Evolutionary conservation across 306 rosid genomes (phyloP).

Genomic region (Delonix regia): DNA sequence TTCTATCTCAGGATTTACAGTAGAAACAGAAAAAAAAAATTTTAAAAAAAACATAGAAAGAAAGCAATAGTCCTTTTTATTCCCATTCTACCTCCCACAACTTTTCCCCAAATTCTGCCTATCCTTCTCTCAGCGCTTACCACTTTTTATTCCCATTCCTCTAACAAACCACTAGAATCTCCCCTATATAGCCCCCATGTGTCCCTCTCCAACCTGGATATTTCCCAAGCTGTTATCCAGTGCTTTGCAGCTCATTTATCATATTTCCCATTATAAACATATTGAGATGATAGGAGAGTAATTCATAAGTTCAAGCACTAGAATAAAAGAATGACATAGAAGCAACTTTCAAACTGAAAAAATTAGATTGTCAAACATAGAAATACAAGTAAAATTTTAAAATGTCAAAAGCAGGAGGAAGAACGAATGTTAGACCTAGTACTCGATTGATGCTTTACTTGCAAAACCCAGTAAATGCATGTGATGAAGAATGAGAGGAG

Average conservation of each 20-base stretch:
- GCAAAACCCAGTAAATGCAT: neutral
- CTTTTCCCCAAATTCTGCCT: neutral
- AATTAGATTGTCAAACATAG: neutral
- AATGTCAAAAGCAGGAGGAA: neutral
- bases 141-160: neutral
- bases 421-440: conserved; percentile 1
- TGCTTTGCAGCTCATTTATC: neutral
- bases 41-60: no score
- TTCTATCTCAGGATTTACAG: neutral
- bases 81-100: neutral
- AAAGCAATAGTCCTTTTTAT: no score
- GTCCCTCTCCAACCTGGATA: neutral
- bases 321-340: conserved; percentile 11
- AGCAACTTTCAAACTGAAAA: neutral
- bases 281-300: neutral
- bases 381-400: neutral
- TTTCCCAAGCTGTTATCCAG: neutral
- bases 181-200: neutral
- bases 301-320: conserved; percentile 18
- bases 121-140: neutral
- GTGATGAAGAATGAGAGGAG: neutral
- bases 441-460: neutral
- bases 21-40: no score
- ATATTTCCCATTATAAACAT: neutral
- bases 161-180: neutral